These are phyloP conservation scores for Mimosa pudica DNA, from an alignment of 306 rosid genomes.

Conservation along the genomic window DNA sequence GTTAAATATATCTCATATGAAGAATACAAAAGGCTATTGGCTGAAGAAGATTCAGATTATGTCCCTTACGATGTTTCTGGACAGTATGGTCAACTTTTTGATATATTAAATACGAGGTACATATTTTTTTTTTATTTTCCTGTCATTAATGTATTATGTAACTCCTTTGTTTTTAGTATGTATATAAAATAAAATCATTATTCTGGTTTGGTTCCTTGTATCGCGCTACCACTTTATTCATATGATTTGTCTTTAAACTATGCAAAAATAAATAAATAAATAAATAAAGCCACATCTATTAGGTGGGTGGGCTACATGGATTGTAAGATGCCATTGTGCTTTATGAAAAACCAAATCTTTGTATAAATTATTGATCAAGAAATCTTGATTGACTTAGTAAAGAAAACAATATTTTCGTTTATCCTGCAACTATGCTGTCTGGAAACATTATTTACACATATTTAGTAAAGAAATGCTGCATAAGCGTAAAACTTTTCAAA, in stretches of 20 bases:
- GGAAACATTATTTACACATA: conserved; percentile 15
- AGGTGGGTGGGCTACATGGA: too few species aligned
- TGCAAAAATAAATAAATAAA: background rate
- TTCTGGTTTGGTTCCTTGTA: conserved; percentile 23
- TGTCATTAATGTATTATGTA: conserved; percentile 14
- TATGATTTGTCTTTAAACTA: conserved; percentile 21
- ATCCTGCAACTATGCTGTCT: conserved; percentile 1
- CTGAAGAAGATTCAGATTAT: conserved; percentile 68
- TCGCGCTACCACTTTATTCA: background rate
- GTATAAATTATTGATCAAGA: too few species aligned
- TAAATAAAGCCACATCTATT: too few species aligned
- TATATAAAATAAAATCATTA: background rate
- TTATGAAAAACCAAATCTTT: too few species aligned
- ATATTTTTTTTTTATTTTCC: conserved; percentile 21
- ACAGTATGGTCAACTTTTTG: conserved; percentile 78
- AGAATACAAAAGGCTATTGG: conserved; percentile 69
- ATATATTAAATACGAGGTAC: conserved; percentile 72
- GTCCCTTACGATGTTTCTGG: conserved; percentile 81
- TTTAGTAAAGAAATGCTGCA: background rate
- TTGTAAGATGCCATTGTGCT: too few species aligned
- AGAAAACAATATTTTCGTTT: too few species aligned
- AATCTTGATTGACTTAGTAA: too few species aligned
- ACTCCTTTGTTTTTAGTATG: background rate
- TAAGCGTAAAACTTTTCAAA: conserved; percentile 13
- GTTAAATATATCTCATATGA: conserved; percentile 78